Conservation (phyloP, 106 monocot genomes). For the Platanthera zijinensis region DNA sequence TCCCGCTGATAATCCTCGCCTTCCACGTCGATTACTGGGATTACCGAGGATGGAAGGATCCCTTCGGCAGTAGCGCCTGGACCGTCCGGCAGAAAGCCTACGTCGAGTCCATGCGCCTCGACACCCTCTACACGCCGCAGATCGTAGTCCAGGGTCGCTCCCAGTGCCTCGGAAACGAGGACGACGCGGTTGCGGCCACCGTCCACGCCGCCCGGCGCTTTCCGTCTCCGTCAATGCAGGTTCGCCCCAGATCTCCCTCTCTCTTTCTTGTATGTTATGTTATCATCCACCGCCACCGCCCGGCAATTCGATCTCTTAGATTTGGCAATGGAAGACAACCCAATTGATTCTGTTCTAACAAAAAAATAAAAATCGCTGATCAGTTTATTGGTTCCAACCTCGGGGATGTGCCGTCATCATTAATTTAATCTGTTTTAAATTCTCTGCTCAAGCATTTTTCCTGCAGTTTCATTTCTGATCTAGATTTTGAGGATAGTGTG, state of each 20-base stretch:
- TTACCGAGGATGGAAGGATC: conserved; percentile 89
- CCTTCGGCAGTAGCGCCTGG: conserved; percentile 71
- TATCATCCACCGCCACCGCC: too few relatives aligned
- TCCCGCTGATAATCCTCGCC: conserved; percentile 43
- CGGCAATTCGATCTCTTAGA: background rate
- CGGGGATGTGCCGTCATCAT: too few relatives aligned
- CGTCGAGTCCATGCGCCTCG: conserved; percentile 64
- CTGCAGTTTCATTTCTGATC: too few relatives aligned
- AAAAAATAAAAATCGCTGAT: too few relatives aligned
- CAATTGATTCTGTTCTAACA: background rate
- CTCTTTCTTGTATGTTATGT: background rate
- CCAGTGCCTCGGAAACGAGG: conserved; percentile 63
- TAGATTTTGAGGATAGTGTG: too few relatives aligned
- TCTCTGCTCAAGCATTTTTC: too few relatives aligned
- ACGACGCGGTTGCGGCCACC: conserved; percentile 36
- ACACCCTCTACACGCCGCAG: conserved; percentile 87
- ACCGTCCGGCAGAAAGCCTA: conserved; percentile 90
- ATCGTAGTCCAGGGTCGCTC: conserved; percentile 62
- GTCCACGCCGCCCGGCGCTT: conserved; percentile 45
- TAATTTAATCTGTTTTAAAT: too few relatives aligned
- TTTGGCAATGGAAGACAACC: background rate
- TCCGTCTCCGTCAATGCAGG: conserved; percentile 69
- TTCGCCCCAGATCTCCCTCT: conserved; percentile 10
- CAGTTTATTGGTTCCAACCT: too few relatives aligned
- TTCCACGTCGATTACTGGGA: conserved; percentile 98